phyloP scores from a whole-genome alignment of 2,329 filamentous ascomycete species.

The Colletotrichum echinochloae region DNA sequence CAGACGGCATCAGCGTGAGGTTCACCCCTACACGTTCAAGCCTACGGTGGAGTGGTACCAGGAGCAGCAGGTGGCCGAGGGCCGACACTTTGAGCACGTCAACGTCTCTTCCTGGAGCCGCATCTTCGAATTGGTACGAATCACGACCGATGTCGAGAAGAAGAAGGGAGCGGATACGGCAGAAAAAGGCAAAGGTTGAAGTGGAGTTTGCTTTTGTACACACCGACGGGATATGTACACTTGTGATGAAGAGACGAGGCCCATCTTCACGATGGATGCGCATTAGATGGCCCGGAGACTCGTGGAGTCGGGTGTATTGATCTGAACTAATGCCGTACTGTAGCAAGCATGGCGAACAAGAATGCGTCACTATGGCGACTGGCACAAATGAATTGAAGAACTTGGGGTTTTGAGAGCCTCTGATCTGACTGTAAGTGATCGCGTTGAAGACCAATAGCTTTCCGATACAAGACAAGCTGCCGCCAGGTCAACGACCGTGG shows the following conservation, averaged over 20 bases:
- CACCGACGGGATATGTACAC: too few species aligned
- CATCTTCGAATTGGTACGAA: slow-evolving; percentile 49
- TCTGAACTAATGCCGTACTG: neutral
- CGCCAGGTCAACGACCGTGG: neutral
- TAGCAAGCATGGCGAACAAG: neutral
- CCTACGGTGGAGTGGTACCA: slow-evolving; percentile 66
- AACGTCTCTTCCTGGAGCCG: slow-evolving; percentile 57
- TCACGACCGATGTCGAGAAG: neutral
- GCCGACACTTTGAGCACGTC: slow-evolving; percentile 63
- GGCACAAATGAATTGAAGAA: neutral
- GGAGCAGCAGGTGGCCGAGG: slow-evolving; percentile 56
- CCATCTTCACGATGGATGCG: neutral
- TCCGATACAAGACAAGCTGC: neutral
- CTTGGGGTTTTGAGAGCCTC: too few species aligned
- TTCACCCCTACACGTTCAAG: slow-evolving; percentile 56
- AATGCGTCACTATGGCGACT: neutral
- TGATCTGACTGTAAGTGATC: neutral
- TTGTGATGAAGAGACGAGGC: neutral
- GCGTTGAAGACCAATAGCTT: neutral
- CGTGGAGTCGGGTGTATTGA: neutral
- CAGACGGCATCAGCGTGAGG: slow-evolving; percentile 37
- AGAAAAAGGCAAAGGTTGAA: neutral
- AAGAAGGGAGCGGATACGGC: neutral
- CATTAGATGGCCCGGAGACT: too few species aligned
- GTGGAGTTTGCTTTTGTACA: neutral